Evolutionary conservation across 208 protist species (phyloP).

Genomic region (Tritrichomonas foetus): DNA sequence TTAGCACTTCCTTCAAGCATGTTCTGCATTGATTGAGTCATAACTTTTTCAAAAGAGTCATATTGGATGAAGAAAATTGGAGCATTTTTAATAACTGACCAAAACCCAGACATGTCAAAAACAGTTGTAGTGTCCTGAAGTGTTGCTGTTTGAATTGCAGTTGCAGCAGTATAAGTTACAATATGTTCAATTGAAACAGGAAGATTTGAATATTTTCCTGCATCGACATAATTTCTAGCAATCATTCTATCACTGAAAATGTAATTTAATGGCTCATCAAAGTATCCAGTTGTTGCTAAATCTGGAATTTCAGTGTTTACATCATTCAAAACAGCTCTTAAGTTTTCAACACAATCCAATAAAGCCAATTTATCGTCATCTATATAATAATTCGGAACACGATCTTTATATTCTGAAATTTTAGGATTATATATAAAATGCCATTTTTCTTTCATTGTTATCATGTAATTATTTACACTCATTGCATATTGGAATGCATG

Average conservation of each 20-base stretch:
- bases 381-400: background rate
- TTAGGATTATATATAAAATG: background rate
- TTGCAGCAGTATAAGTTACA: background rate
- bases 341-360: background rate
- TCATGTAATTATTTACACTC: too few relatives aligned
- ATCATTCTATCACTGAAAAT: background rate
- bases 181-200: background rate
- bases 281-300: background rate
- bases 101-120: background rate
- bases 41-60: background rate
- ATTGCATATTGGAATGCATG: background rate
- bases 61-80: background rate
- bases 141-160: background rate
- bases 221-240: background rate
- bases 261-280: conserved; percentile 11
- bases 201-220: background rate
- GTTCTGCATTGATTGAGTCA: background rate
- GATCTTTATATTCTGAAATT: background rate
- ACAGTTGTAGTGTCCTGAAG: background rate
- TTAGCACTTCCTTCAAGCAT: background rate
- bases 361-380: background rate
- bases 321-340: background rate
- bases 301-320: background rate
- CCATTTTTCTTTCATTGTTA: too few relatives aligned
- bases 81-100: background rate